Evolutionary conservation across 2,329 filamentous ascomycete genomes (phyloP), one percentile per base, ranked within the genome.

Genomic region (Fusarium nodosum): DNA sequence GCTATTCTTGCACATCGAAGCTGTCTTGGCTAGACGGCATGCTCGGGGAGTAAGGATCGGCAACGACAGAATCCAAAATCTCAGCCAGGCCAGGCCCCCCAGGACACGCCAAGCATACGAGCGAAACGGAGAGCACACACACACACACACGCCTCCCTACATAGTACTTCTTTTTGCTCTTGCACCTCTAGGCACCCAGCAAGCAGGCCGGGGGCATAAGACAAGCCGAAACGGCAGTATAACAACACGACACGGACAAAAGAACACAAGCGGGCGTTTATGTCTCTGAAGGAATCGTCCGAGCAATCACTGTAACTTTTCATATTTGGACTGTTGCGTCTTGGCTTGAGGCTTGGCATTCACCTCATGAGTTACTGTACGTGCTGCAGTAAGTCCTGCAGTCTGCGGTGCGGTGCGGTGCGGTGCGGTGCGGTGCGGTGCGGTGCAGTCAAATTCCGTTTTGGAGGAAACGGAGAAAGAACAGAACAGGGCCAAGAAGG

Each of bases 1-100:
- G 18, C 22, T 24, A 38, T 50, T 31, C n/a, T 30, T 31, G n/a
- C 38, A 24, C 56, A 22, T 38, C 47, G 26, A 60, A 66, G 38
- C 38, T 66, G 45, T 69, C 61, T 56, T 69, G 38, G 33, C 47
- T 9, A 62, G 66, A 64, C 61, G 61, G 61, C 64, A 30, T 48
- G 51, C 33, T 54, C 51, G 41, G 46, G 45, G 61, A 66, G 66
- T 48, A 69, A 42, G 46, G 66, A 69, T 69, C 66, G 61, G 66
- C 66, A 11, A 54, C 22, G 13, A 30, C 33, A 61, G 33, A 46
- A 53, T 22, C 58, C 30, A 34, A 51, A 52, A 51, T 51, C 47
- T 51, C 33, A 51, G 33, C 47, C 46, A 50, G 22, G 15, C 31
- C 20, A 50, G 46, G 46, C 31, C 31, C 46, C 46, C 24, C 64